Conservation (phyloP, 2,329 filamentous ascomycete species). For the Acephala macrosclerotiorum region DNA sequence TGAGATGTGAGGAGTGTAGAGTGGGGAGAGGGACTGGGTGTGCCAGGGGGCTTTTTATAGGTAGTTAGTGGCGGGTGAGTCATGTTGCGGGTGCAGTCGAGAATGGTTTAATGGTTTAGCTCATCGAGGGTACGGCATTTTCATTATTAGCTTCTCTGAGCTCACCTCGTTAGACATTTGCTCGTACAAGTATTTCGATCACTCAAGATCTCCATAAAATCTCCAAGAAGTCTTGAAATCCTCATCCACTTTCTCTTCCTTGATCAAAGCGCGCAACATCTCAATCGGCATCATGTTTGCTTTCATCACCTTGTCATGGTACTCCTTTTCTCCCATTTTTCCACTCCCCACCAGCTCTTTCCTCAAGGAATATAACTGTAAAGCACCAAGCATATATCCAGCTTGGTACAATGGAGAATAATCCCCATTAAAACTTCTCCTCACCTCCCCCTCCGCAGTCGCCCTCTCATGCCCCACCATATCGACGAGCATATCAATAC, state of each 20-base stretch:
- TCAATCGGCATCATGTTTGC: conserved; percentile 63
- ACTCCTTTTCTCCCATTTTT: conserved; percentile 56
- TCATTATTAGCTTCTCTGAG: too few relatives aligned
- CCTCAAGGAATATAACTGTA: conserved; percentile 61
- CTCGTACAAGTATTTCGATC: neutral
- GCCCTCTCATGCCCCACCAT: conserved; percentile 65
- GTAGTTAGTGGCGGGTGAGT: too few relatives aligned
- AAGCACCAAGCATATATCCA: conserved; percentile 65
- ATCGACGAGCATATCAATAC: conserved; percentile 62
- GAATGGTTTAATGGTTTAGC: too few relatives aligned
- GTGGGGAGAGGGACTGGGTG: too few relatives aligned
- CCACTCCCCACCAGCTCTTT: conserved; percentile 53
- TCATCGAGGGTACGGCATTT: too few relatives aligned
- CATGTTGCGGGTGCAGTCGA: too few relatives aligned
- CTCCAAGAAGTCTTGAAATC: conserved; percentile 58
- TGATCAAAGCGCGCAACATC: conserved; percentile 57
- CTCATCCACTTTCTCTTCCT: conserved; percentile 48
- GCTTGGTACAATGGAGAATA: conserved; percentile 66
- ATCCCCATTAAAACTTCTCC: conserved; percentile 61
- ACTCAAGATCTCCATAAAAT: conserved; percentile 49
- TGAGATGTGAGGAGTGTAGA: too few relatives aligned
- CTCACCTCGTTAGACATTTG: too few relatives aligned
- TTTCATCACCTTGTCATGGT: conserved; percentile 60
- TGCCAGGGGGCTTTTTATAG: too few relatives aligned
- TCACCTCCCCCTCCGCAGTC: conserved; percentile 66